Evolutionary conservation across 495 filamentous ascomycete species (phyloP), one percentile per base, ranked within the genome.

Genomic region (Penicillium daleae): DNA sequence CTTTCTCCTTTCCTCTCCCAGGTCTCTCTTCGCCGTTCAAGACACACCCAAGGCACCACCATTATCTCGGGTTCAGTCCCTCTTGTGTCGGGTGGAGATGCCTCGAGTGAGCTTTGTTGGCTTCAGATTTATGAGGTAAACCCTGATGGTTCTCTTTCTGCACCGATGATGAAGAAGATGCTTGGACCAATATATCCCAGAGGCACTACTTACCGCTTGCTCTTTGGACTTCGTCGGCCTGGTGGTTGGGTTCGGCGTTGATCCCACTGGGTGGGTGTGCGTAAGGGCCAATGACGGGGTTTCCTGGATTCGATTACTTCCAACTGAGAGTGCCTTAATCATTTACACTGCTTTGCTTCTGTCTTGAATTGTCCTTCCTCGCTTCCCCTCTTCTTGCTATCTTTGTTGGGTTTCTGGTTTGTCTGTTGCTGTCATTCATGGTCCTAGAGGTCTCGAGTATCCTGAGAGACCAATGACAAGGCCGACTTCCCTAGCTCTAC

Each of bases 261-360:
- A n/a, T 40, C 56, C 60, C 21, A 42, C 39, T 42, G 33, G 40
- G 40, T 21, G 57, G 57, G 22, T 54, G 48, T 51, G 39, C 39
- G 39, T 42, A 42, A 42, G 39, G 6, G 39, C 39, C 39, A 19
- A 2, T 42, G 39, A 42, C 39, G 39, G 39, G 39, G 39, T 42
- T n/a, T n/a, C 3, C 39, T 42, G 39, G 39, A 42, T 42, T 42
- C 39, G 39, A 42, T 42, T n/a, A 42, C 5, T 12, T 12, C 12
- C 17, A 7, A 6, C 39, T 42, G 39, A 17, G 39, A 17, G 39
- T 12, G 33, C 33, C 1, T 35, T 17, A 42, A n/a, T n/a, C 39
- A 42, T 42, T n/a, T 5, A 42, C 39, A 42, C 39, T 40, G 15
- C 3, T 19, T 2, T 19, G n/a, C 19, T 19, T 19, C 39, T 19